A percentile compares a stretch with the other conserved stretches of the same genome.
phyloP scores from a whole-genome alignment of 768 basidiomycete species.

The Nevesoporus exiguus region DNA sequence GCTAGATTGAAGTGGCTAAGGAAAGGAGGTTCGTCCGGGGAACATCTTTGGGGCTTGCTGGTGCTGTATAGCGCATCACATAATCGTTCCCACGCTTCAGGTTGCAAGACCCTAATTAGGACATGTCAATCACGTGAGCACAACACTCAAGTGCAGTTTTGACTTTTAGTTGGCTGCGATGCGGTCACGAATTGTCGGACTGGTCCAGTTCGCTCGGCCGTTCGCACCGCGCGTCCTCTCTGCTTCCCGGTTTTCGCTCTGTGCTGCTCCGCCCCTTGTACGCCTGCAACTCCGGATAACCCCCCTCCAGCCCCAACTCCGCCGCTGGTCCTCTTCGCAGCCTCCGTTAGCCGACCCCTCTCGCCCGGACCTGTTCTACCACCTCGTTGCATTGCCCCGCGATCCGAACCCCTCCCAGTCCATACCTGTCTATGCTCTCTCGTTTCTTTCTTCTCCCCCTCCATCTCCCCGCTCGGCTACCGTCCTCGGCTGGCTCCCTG shows the following conservation, averaged over 20 bases:
- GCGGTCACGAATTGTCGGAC: slow-evolving; percentile 8
- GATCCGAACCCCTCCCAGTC: slow-evolving; percentile 38
- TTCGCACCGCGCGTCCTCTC: not conserved
- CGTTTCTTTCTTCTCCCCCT: slow-evolving; percentile 53
- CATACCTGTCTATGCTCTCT: slow-evolving; percentile 58
- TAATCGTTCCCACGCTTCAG: slow-evolving; percentile 17
- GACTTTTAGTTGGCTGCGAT: not conserved
- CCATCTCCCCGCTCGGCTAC: slow-evolving; percentile 43
- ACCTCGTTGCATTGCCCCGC: slow-evolving; percentile 52
- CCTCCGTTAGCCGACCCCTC: slow-evolving; percentile 46
- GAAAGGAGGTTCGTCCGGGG: slow-evolving; percentile 13
- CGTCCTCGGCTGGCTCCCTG: slow-evolving; percentile 72
- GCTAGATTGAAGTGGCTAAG: slow-evolving; percentile 32
- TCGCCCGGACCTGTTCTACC: slow-evolving; percentile 69
- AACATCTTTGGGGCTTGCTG: slow-evolving; percentile 29
- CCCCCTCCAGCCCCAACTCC: not conserved
- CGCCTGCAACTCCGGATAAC: slow-evolving; percentile 10
- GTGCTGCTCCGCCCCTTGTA: not conserved
- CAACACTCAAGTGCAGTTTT: not conserved
- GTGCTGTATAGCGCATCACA: slow-evolving; percentile 37
- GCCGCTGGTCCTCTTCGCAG: slow-evolving; percentile 17
- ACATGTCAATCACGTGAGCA: slow-evolving; percentile 1
- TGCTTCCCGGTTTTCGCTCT: not conserved
- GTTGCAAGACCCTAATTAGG: too few species aligned
- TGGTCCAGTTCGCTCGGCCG: not conserved